These are phyloP conservation scores for Sphenostylis stenocarpa DNA, from an alignment of 306 rosid species.

Conservation along the genomic window DNA sequence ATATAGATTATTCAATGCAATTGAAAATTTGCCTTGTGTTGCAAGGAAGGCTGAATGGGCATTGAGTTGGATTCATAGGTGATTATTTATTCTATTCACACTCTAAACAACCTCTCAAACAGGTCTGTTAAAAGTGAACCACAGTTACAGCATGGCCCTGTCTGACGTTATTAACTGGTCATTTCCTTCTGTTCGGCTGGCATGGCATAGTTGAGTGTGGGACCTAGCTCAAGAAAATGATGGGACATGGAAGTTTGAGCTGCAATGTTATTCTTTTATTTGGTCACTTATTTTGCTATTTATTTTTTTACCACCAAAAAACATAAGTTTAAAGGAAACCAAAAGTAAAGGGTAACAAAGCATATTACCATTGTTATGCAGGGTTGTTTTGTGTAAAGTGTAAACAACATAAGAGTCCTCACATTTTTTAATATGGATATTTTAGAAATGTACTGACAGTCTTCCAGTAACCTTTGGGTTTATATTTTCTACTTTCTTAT, in stretches of 20 bases:
- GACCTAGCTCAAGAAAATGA: background rate
- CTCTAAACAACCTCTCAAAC: background rate
- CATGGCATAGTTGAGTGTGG: background rate
- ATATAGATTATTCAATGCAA: conserved; percentile 75
- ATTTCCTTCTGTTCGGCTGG: background rate
- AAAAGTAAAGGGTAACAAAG: background rate
- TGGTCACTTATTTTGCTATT: background rate
- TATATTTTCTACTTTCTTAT: background rate
- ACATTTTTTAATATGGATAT: background rate
- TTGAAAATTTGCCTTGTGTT: conserved; percentile 83
- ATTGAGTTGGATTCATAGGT: conserved; percentile 83
- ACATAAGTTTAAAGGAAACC: background rate
- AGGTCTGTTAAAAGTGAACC: background rate
- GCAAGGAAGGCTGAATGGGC: conserved; percentile 91
- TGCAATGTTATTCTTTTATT: background rate
- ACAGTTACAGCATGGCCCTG: background rate
- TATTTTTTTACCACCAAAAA: background rate
- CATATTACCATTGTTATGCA: background rate
- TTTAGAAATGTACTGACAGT: background rate
- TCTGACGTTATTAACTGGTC: background rate
- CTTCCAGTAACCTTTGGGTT: background rate
- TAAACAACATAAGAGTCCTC: background rate
- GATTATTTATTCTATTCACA: background rate
- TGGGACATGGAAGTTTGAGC: background rate
- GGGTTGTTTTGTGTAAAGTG: background rate